Evolutionary conservation across 148 eudicot species (phyloP), one percentile per base, ranked within the genome.

Genomic region (Fagopyrum esculentum): DNA sequence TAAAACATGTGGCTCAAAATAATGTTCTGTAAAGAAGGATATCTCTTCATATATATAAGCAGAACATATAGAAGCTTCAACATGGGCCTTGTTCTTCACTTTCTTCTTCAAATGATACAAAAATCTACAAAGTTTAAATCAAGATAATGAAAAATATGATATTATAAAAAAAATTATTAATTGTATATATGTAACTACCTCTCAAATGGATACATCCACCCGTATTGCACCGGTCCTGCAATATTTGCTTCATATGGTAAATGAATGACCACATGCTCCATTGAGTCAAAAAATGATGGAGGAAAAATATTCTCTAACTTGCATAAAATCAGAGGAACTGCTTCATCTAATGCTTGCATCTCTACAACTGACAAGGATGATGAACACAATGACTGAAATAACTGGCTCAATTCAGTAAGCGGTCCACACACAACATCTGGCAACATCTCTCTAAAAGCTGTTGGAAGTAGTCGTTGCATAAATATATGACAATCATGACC

Each of bases 121-220:
- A 12, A 49, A 49, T 49, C 52, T 49, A 2, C 52, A 6, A 49
- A 5, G 0, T 49, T 49, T 49, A 49, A 8, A 49, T 8, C 12
- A 7, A 49, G 52, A 49, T 49, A 49, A 49, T 8, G 2, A 4
- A 49, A 49, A 4, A 7, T 2, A 49, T 49, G 6, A 49, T 8
- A 49, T 49, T 7, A n/a, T 8, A 30, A 1, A 30, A 30, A 30
- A 30, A 1, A 78, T 30, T n/a, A n/a, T 30, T 30, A 30, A 2
- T 30, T 30, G 1, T 1, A 7, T 49, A 49, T 49, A 6, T 1
- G 11, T 6, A 13, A 6, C 40, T 74, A 81, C 84, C 84, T 78
- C 22, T 84, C 82, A 76, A 77, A 72, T 6, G n/a, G 74, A 50
- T 76, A 79, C 35, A 30, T 78, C 82, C 79, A n/a, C n/a, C n/a